Base-by-base conservation (phyloP, 352 stramenopile genomes). In the Pythium scleroteichum region DNA sequence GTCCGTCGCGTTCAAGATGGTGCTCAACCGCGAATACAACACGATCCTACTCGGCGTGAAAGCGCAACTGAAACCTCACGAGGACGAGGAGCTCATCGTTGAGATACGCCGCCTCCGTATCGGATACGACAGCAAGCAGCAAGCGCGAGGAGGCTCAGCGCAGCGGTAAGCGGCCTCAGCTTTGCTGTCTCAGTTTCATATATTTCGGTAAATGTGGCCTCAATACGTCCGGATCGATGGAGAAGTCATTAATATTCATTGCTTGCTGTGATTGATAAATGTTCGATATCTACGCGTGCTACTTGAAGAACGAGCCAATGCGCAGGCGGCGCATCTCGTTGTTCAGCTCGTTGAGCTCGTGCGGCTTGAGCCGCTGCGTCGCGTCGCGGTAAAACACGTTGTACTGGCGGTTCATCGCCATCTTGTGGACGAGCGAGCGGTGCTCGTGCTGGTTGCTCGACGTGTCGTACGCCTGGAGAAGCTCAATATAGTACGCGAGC, bases 351-450 rank as follows among this genome's bases (percentile, higher is more conserved):
- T 29, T 17, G 32, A 78, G 33, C 49, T 76, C 68, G 4, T 23
- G 33, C 2, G 19, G 4, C 20, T 49, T 47, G 33, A 78, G 65
- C 27, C 52, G 72, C 7, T 62, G 29, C 7, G 46, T 38, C 13
- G 68, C 66, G 38, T 76, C 65, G 14, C 51, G 55, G 29, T 76
- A 76, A 45, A 64, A 49, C 41, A 65, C 65, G 48, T 76, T 79
- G 53, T 69, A 75, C 16, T 55, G 62, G 24, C 65, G 59, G 44
- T 75, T 79, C 45, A 75, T 47, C 27, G 73, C 66, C 62, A 76
- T 41, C 50, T 73, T 75, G 41, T 64, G 56, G 10, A 49, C 26
- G 16, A 72, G 45, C 63, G 63, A 33, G 17, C 67, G 57, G 16
- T 49, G 7, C 20, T 57, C 64, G 62, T 75, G 69, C 46, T 62